Percentiles rank a stretch among this genome's conserved stretches.
phyloP scores from a whole-genome alignment of 768 basidiomycete genomes.

The Tulasnella sp. region DNA sequence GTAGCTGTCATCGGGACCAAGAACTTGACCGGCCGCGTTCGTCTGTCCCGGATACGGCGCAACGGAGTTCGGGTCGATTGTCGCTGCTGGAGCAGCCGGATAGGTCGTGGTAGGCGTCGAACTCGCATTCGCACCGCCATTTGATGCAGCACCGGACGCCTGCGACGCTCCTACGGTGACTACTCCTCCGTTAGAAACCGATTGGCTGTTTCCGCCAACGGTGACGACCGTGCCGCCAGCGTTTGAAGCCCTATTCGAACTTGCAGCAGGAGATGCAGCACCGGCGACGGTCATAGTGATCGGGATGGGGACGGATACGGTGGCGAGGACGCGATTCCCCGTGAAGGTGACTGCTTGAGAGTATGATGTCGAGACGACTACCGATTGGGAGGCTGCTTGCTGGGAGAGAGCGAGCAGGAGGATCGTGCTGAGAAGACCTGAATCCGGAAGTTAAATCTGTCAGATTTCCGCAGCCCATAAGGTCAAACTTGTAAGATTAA shows the following conservation, averaged over 20 bases:
- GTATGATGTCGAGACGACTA: conserved; percentile 4
- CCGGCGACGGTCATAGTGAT: conserved; percentile 16
- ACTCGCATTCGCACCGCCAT: neutral
- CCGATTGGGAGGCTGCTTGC: neutral
- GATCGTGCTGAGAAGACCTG: conserved; percentile 19
- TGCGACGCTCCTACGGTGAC: neutral
- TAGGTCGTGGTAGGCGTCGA: conserved; percentile 16
- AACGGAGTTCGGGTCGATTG: neutral
- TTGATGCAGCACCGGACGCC: neutral
- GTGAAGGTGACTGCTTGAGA: conserved; percentile 9
- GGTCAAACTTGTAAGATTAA: neutral
- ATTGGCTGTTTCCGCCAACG: neutral
- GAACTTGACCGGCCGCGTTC: neutral
- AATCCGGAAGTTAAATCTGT: neutral
- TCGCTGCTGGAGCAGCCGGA: conserved; percentile 19
- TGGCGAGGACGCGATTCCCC: neutral
- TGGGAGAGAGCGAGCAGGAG: conserved; percentile 14
- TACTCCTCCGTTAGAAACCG: neutral
- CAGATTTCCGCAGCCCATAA: neutral
- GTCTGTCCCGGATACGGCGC: conserved; percentile 25
- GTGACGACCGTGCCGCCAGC: neutral
- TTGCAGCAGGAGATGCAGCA: neutral
- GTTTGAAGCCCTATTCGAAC: neutral
- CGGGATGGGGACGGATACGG: conserved; percentile 18
- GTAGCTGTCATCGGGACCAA: conserved; percentile 24